Evolutionary conservation across 2,329 filamentous ascomycete genomes (phyloP), one percentile per base, ranked within the genome.

Genomic region (Trichoderma koningiopsis): DNA sequence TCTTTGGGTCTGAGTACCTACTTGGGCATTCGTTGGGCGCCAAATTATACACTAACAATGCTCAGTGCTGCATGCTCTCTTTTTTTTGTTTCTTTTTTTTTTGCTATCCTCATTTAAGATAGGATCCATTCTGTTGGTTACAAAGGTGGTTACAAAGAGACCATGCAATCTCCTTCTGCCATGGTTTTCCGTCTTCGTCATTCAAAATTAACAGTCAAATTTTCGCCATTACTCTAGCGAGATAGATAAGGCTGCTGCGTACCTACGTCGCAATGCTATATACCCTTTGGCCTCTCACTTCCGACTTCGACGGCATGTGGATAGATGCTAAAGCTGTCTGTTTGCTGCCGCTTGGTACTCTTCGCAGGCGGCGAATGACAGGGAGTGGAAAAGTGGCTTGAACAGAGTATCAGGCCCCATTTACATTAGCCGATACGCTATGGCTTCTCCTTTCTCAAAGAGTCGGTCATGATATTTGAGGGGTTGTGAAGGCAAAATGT

Each of bases 11-110:
- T 56, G 14, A 19, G 49, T 43, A 31, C 49, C 31, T 35, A 31
- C 49, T 35, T 29, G 56, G 53, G 62, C 57, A 27, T 66, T 49
- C 53, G 49, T 64, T 64, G 37, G 62, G 62, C 62, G 55, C 62
- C 53, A 58, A 66, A 66, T 35, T 14, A n/a, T 31, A 66, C 61
- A 56, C 52, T 37, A 64, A 43, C 47, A 22, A 33, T 35, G 11
- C 24, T 19, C 14, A 43, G 27, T 33, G 29, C 29, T 56, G 22
- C 47, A 24, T 13, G 47, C n/a, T 22, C 53, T 49, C 47, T 27
- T 22, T 22, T 27, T 24, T 43, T 4, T 10, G 10, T 56, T 27
- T 35, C 27, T 43, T 62, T 60, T 52, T 43, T 62, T 60, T 52
- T 35, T 52, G 8, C 31, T 24, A 19, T 47, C 49, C 37, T 27